Evolutionary conservation across 805 yeast species (phyloP), one percentile per base, ranked within the genome.

Genomic region (Teunomyces barrocoloradensis): DNA sequence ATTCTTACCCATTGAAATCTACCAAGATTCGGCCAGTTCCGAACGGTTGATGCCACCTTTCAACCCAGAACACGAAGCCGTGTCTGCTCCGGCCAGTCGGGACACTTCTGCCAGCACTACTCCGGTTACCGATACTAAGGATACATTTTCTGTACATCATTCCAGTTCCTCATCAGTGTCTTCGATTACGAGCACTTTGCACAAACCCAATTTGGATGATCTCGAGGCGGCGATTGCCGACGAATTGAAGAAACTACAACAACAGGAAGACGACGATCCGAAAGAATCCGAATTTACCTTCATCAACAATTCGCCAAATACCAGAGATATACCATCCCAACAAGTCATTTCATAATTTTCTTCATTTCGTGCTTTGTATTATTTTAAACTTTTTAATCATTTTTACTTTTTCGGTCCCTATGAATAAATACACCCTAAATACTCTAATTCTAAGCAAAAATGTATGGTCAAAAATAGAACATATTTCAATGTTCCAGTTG

Each of bases 161-260:
- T 51, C 57, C 6, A 49, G 43, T 5, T 48, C 61, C 1, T 56
- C 61, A 6, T 47, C 57, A n/a, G 43, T 48, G 3, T 54, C 61
- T 6, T 56, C 61, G 7, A 53, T 57, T 3, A 55, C 56, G 55
- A 57, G 61, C 45, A 53, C 51, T n/a, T 36, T 46, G 18, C 55
- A 44, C 23, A 20, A 7, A 7, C 15, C 40, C 13, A 36, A 36
- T 21, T 36, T 36, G 40, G 40, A 36, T 25, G 28, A 36, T 5
- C 40, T 36, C n/a, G 40, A 36, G 21, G 28, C 28, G 21, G 40
- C 40, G 23, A 36, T 36, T 12, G 40, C 28, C 10, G 28, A 21
- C 17, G 40, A 36, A 23, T 21, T 36, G 17, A 36, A 36, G 23
- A 21, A 21, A 12, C 29, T 36, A 12, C 40, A 36, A 17, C 11